These are phyloP conservation scores for Fraxinus velutina DNA, from an alignment of 305 asterid genomes.

Conservation along the genomic window DNA sequence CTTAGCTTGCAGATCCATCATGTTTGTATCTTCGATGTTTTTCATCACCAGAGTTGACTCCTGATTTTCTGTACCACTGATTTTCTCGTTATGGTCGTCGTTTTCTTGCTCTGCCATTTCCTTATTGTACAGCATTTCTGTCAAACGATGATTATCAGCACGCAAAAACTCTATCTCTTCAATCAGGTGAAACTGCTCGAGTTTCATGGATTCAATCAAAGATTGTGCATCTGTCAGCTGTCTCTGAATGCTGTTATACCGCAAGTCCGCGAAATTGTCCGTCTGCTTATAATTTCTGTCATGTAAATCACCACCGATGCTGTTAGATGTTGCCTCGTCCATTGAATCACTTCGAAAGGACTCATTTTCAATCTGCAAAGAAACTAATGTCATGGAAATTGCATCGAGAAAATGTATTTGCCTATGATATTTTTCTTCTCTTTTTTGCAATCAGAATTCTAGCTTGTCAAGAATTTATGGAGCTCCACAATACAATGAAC, in stretches of 20 bases:
- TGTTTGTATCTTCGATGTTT: conserved; percentile 29
- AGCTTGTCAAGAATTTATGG: conserved; percentile 6
- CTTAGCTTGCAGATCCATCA: conserved; percentile 44
- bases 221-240: conserved; percentile 51
- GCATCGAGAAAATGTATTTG: conserved; percentile 15
- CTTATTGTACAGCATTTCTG: conserved; percentile 30
- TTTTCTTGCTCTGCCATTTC: conserved; percentile 22
- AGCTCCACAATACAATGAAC: conserved; percentile 8
- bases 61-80: conserved; percentile 24
- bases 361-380: conserved; percentile 37
- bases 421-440: not conserved
- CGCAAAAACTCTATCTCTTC: conserved; percentile 43
- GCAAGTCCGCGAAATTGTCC: conserved; percentile 25
- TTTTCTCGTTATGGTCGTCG: conserved; percentile 19
- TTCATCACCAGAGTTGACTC: conserved; percentile 25
- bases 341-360: conserved; percentile 31
- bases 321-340: conserved; percentile 33
- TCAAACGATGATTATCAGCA: conserved; percentile 45
- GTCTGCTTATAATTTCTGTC: conserved; percentile 27
- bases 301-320: conserved; percentile 25
- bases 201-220: conserved; percentile 46
- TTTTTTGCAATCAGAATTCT: not conserved
- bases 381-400: conserved; percentile 7
- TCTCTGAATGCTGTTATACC: conserved; percentile 34
- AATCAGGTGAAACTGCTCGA: conserved; percentile 43